Percentiles rank a stretch among this genome's conserved stretches.
Conservation (phyloP, 2,329 filamentous ascomycete genomes). For the Fusarium kyushuense region DNA sequence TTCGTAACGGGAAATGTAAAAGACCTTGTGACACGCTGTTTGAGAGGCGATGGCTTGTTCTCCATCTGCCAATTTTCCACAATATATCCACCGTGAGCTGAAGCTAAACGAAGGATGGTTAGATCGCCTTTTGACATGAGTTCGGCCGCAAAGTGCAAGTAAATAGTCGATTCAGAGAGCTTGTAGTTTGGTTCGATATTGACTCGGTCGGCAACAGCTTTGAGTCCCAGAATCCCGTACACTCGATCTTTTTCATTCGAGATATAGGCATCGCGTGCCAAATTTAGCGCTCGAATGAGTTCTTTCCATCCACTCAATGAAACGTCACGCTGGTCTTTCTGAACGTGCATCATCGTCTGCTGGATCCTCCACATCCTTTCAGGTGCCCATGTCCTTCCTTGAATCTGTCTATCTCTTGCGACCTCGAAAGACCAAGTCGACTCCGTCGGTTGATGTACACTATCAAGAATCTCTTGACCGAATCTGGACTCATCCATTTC, state of each 20-base stretch:
- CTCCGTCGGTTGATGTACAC: background rate
- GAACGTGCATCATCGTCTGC: background rate
- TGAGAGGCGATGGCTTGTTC: background rate
- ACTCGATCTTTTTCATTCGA: conserved; percentile 17
- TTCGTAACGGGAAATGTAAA: background rate
- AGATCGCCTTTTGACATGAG: background rate
- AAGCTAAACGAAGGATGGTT: background rate
- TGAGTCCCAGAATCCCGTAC: conserved; percentile 12
- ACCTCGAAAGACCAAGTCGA: background rate
- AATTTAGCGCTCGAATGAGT: background rate
- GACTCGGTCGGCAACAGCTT: background rate
- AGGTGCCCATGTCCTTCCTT: background rate
- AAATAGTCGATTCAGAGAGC: background rate
- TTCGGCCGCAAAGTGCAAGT: background rate
- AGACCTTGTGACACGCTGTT: background rate
- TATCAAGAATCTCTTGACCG: conserved; percentile 5
- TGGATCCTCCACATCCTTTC: conserved; percentile 11
- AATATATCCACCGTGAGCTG: background rate
- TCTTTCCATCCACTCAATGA: background rate
- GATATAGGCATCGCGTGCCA: background rate
- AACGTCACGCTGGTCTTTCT: background rate
- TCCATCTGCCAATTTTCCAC: background rate
- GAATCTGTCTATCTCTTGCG: background rate
- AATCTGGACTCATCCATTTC: background rate
- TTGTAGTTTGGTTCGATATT: background rate